Percentiles rank a stretch among this genome's conserved stretches.
These are phyloP conservation scores for Chloris gayana DNA, from an alignment of 176 grass and related monocot genomes.

Conservation along the genomic window DNA sequence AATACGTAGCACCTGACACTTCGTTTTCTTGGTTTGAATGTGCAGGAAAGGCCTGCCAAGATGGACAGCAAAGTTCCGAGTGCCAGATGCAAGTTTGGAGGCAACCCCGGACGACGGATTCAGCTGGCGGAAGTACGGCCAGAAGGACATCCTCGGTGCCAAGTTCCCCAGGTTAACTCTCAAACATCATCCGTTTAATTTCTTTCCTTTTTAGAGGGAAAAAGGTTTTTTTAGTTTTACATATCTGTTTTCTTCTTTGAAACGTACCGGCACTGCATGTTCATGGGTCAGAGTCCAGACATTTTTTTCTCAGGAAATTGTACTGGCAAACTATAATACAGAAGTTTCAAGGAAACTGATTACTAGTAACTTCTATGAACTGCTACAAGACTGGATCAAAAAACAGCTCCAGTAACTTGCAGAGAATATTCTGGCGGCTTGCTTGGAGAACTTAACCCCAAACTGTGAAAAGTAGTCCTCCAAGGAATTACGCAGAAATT, in stretches of 20 bases:
- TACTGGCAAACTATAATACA: neutral
- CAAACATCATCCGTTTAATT: neutral
- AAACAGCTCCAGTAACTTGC: neutral
- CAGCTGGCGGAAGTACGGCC: constrained; percentile 86
- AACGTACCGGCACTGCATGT: neutral
- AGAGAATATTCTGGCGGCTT: neutral
- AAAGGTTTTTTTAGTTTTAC: neutral
- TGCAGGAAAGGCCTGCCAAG: constrained; percentile 60
- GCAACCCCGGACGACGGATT: constrained; percentile 61
- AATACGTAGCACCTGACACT: neutral
- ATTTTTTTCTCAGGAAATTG: neutral
- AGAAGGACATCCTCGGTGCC: constrained; percentile 79
- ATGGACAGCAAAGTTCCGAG: constrained; percentile 48
- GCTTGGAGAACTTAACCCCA: too few species aligned
- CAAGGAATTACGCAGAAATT: neutral
- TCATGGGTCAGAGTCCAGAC: too few species aligned
- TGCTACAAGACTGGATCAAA: neutral
- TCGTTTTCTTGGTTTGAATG: constrained; percentile 5
- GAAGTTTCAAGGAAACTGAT: neutral
- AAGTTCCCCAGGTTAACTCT: constrained; percentile 62
- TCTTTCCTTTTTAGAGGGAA: neutral
- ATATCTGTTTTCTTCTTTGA: too few species aligned
- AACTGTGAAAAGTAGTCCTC: neutral
- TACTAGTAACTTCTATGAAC: neutral
- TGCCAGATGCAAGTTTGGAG: constrained; percentile 33